Conservation (phyloP, 257 asterid species). For the Nicotiana paniculata region DNA sequence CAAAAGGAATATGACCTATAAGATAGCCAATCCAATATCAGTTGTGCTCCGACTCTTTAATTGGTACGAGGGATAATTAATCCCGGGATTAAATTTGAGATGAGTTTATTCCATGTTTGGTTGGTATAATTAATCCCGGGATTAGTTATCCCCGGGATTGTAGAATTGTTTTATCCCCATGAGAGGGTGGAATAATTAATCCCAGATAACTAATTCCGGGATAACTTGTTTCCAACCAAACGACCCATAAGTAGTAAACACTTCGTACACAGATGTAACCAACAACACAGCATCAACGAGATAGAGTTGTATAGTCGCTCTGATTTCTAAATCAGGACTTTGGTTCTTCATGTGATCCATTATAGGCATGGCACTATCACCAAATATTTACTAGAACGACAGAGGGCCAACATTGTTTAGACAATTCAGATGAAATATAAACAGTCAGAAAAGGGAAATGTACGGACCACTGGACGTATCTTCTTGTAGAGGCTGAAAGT, state of each 20-base stretch:
- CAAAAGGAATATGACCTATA: slow-evolving; percentile 71
- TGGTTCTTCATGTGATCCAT: neutral
- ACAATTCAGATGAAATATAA: neutral
- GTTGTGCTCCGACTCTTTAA: neutral
- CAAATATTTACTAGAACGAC: neutral
- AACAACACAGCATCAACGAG: neutral
- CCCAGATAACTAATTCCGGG: too few species aligned
- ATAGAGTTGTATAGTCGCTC: neutral
- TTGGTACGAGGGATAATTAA: too few species aligned
- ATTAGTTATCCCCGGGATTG: too few species aligned
- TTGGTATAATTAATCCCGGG: too few species aligned
- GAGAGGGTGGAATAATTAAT: too few species aligned
- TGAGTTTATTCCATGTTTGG: too few species aligned
- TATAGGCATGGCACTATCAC: neutral
- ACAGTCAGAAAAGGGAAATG: neutral
- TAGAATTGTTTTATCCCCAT: too few species aligned
- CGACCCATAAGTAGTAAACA: neutral
- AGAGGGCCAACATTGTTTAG: neutral
- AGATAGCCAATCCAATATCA: neutral
- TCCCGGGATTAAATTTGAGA: too few species aligned
- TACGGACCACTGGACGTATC: slow-evolving; percentile 80
- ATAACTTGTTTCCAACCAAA: too few species aligned
- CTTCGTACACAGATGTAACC: neutral
- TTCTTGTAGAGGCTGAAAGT: slow-evolving; percentile 90
- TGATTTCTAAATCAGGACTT: neutral